Base-by-base conservation (phyloP, 805 yeast species). In the Kodamaea sagamina region DNA sequence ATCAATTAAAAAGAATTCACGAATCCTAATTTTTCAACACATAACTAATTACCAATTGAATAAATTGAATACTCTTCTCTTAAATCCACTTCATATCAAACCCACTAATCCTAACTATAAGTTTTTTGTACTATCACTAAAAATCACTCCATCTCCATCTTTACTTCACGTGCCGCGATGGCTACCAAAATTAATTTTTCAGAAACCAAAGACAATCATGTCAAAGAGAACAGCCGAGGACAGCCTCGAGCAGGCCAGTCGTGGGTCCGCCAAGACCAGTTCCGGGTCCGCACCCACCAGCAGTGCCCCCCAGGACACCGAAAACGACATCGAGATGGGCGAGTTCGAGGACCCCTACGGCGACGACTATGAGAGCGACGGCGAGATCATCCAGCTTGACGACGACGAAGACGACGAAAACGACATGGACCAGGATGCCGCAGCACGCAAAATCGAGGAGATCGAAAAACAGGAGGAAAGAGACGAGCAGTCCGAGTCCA, bases 311-410 rank as follows among this genome's bases (percentile, higher is more conserved):
- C n/a, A 51, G 10, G 54, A 50, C 3, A 54, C 47, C 11, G 58
- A 51, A 32, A 55, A 63, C 4, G 82, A 81, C 48, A 66, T 72
- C 25, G 84, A 81, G 13, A 79, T 83, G 78, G 95, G 92, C 19
- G 96, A 85, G 52, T 86, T 85, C 63, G 97, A 89, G 63, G 93
- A 86, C 58, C 82, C 86, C 32, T 84, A 82, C 54, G 96, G 96
- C 47, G 96, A 88, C 59, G 97, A 90, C 58, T 89, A 83, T 52
- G 96, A 89, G 55, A 86, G 92, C 68, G 95, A 88, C 54, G 96
- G 87, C 42, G 95, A 86, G 61, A 86, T 87, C 47, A 85, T 88
- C 34, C 95, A 88, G 58, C 71, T 86, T 8, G 96, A 86, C 54
- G 68, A 75, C 6, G 72, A 58, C 17, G 68, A 59, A 11, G 67